Evolutionary conservation across 148 eudicot species (phyloP).

Genomic region (Drosera capensis): DNA sequence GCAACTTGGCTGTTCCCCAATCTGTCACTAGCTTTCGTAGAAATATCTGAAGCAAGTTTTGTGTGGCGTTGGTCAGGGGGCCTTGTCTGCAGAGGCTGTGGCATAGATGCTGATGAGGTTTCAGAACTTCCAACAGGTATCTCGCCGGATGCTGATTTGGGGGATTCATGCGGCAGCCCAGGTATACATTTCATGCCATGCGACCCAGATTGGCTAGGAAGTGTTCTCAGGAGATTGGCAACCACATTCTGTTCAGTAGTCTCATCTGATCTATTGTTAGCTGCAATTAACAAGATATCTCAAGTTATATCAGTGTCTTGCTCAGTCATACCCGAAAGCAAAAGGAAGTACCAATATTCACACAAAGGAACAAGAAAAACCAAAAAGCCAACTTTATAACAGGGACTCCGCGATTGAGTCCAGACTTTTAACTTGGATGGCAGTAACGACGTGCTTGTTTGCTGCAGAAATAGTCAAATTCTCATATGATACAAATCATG

Average conservation of each 20-base stretch:
- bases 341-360: not conserved
- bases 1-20: conserved; percentile 12
- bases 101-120: conserved; percentile 19
- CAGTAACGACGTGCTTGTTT: too few relatives aligned
- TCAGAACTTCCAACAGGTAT: conserved; percentile 17
- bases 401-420: too few relatives aligned
- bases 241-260: conserved; percentile 41
- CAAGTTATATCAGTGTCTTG: not conserved
- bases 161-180: conserved; percentile 37
- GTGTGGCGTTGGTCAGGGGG: conserved; percentile 9
- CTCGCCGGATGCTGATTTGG: conserved; percentile 29
- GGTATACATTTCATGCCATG: conserved; percentile 17
- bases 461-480: too few relatives aligned
- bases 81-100: conserved; percentile 14
- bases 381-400: too few relatives aligned
- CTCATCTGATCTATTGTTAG: conserved; percentile 34
- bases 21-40: conserved; percentile 12
- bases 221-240: conserved; percentile 48
- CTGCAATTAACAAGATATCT: conserved; percentile 23
- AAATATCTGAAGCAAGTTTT: conserved; percentile 12
- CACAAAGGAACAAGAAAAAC: not conserved
- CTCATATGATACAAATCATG: too few relatives aligned
- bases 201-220: conserved; percentile 42
- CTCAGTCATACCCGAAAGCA: not conserved
- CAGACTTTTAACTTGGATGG: too few relatives aligned